Conservation (phyloP, 164 flowering plant species). For the Litsea cubeba region DNA sequence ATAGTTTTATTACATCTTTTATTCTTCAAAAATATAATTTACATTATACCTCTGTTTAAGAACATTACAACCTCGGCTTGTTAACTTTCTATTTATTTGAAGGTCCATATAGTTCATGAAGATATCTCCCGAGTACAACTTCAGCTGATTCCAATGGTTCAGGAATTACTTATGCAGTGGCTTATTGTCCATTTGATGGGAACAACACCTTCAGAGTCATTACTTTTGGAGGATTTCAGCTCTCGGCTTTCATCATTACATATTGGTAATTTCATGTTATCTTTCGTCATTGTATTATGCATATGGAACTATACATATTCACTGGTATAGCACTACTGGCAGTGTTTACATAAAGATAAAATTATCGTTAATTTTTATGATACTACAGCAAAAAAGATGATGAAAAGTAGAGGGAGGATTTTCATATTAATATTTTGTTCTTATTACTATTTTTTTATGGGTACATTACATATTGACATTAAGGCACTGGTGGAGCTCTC, state of each 20-base stretch:
- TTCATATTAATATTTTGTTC: too few relatives aligned
- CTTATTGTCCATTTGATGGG: slow-evolving; percentile 61
- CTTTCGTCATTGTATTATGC: not conserved
- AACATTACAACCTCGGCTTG: not conserved
- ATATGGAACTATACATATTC: too few relatives aligned
- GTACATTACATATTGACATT: too few relatives aligned
- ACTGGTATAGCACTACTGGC: too few relatives aligned
- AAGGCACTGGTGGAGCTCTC: too few relatives aligned
- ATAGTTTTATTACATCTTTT: not conserved
- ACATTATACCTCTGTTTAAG: not conserved
- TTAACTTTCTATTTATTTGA: slow-evolving; percentile 11
- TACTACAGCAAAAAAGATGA: too few relatives aligned
- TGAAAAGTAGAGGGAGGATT: too few relatives aligned
- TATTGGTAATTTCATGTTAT: slow-evolving; percentile 35
- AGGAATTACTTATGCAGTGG: slow-evolving; percentile 74
- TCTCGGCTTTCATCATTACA: slow-evolving; percentile 80
- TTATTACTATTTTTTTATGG: too few relatives aligned
- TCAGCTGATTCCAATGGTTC: slow-evolving; percentile 75
- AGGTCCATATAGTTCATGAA: slow-evolving; percentile 58
- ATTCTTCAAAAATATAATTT: not conserved
- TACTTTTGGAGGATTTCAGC: slow-evolving; percentile 78
- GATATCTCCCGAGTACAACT: slow-evolving; percentile 63
- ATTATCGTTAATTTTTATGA: too few relatives aligned
- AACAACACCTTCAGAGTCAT: slow-evolving; percentile 63
- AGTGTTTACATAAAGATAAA: too few relatives aligned